A percentile compares a stretch with the other conserved stretches of the same genome.
Evolutionary conservation across 805 yeast species (phyloP).

Genomic region (Pichia kluyveri): DNA sequence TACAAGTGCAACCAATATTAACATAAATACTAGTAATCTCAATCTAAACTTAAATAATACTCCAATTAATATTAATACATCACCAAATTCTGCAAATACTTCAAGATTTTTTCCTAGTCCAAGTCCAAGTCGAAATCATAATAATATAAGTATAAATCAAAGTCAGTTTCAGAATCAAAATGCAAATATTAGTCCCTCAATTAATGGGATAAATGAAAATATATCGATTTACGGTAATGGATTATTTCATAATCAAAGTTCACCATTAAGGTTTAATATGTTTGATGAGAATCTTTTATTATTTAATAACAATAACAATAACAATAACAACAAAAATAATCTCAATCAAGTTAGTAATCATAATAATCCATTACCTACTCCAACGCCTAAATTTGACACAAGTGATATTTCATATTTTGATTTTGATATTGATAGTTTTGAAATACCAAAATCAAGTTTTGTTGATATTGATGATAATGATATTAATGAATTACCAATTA

Average conservation of each 20-base stretch:
- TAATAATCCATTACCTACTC: neutral
- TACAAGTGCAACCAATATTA: neutral
- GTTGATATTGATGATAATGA: neutral
- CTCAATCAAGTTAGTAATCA: neutral
- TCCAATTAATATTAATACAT: too few species aligned
- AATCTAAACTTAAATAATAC: too few species aligned
- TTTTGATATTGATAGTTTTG: neutral
- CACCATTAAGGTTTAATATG: neutral
- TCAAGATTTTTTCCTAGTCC: conserved; percentile 30
- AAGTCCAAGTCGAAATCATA: neutral
- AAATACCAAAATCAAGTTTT: conserved; percentile 2
- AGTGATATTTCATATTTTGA: neutral
- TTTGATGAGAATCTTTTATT: neutral
- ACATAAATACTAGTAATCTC: too few species aligned
- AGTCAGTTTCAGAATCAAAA: neutral
- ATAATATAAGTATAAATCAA: neutral
- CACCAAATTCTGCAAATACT: neutral
- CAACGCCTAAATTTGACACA: conserved; percentile 6
- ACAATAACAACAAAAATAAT: too few species aligned
- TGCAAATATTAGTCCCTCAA: neutral
- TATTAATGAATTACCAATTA: neutral
- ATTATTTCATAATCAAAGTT: neutral
- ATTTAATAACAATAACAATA: neutral
- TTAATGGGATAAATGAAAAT: too few species aligned
- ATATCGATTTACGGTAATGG: too few species aligned